Evolutionary conservation across 169 alveolate species (phyloP).

Genomic region (Cryptosporidium sp.): DNA sequence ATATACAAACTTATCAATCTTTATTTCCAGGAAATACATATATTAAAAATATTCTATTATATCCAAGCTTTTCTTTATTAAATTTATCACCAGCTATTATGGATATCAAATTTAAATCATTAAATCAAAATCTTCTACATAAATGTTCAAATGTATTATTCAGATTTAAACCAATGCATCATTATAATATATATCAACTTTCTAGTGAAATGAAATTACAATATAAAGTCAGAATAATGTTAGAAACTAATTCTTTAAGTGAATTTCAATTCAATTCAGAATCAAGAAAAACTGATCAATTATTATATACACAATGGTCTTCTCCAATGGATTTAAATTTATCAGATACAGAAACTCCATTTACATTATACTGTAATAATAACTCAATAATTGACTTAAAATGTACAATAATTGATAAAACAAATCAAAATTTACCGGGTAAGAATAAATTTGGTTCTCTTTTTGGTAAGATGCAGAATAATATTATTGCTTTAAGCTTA

Average conservation of each 20-base stretch:
- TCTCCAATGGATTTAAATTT: constrained; percentile 24
- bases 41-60: constrained; percentile 15
- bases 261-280: neutral
- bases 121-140: neutral
- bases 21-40: constrained; percentile 35
- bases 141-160: constrained; percentile 12
- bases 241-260: neutral
- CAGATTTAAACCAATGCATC: constrained; percentile 41
- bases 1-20: constrained; percentile 45
- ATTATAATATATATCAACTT: constrained; percentile 53
- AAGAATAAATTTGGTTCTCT: neutral
- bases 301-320: constrained; percentile 39
- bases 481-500: constrained; percentile 36
- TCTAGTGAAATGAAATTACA: constrained; percentile 45
- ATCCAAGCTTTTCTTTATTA: constrained; percentile 36
- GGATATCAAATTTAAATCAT: constrained; percentile 25
- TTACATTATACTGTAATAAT: constrained; percentile 14
- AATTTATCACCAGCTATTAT: constrained; percentile 46
- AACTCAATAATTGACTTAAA: constrained; percentile 40
- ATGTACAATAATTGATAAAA: constrained; percentile 25
- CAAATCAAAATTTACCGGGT: too few relatives aligned
- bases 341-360: constrained; percentile 22
- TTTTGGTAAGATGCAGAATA: constrained; percentile 40
- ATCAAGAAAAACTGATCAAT: neutral
- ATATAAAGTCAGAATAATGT: constrained; percentile 26